phyloP scores from a whole-genome alignment of 345 rosid genomes.

The Euclidium syriacum region DNA sequence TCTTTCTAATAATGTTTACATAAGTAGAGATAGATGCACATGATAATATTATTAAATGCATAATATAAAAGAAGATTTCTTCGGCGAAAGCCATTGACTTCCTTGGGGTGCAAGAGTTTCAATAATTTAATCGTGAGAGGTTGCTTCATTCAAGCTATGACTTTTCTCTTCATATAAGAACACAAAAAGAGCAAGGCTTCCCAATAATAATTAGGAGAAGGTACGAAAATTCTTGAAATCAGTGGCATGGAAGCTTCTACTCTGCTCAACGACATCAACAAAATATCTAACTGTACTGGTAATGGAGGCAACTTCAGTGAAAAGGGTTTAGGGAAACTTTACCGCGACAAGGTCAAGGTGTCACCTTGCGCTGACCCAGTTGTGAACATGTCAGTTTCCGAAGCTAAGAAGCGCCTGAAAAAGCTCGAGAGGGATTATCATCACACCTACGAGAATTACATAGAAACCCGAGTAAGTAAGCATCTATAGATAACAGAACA shows the following conservation, averaged over 20 bases:
- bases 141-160: neutral
- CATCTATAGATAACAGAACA: neutral
- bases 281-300: neutral
- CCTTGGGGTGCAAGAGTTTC: conserved; percentile 10
- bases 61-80: neutral
- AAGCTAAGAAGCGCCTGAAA: neutral
- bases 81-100: neutral
- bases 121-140: neutral
- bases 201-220: neutral
- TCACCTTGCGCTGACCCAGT: neutral
- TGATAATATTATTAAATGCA: too few relatives aligned
- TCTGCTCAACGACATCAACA: neutral
- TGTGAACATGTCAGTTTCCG: neutral
- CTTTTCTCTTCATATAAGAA: neutral
- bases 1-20: too few relatives aligned
- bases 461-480: neutral
- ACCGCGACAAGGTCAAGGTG: neutral
- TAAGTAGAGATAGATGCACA: too few relatives aligned
- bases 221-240: too few relatives aligned
- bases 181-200: neutral
- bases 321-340: neutral
- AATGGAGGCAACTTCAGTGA: neutral
- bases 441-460: neutral
- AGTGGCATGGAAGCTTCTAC: neutral
- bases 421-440: conserved; percentile 8